Conservation (phyloP, 2,329 filamentous ascomycete genomes). For the Botrytis tulipae region DNA sequence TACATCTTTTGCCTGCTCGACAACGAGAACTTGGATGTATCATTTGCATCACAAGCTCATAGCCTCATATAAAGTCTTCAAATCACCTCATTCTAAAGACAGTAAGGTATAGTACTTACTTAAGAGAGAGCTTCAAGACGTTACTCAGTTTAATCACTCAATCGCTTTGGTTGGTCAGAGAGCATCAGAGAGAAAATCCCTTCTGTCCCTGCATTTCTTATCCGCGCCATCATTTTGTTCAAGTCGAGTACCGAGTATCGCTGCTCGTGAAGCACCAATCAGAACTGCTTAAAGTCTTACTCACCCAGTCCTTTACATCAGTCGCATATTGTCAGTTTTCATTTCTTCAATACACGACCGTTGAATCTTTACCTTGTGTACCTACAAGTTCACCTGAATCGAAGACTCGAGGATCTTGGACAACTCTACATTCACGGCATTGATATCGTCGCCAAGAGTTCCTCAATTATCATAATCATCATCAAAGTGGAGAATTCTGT, state of each 20-base stretch:
- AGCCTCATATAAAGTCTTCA: neutral
- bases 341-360: conserved; percentile 12
- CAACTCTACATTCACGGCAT: neutral
- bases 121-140: neutral
- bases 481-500: neutral
- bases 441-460: neutral
- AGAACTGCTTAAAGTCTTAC: conserved; percentile 12
- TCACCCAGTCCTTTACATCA: conserved; percentile 14
- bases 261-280: conserved; percentile 18
- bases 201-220: conserved; percentile 19
- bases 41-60: neutral
- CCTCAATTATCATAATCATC: neutral
- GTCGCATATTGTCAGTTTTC: conserved; percentile 14
- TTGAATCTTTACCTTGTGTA: conserved; percentile 12
- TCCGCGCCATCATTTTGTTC: conserved; percentile 13
- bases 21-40: conserved; percentile 5
- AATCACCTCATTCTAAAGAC: conserved; percentile 9
- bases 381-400: conserved; percentile 4
- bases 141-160: conserved; percentile 13
- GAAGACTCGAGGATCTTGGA: conserved; percentile 3
- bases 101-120: conserved; percentile 20
- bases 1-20: neutral
- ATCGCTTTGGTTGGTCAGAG: conserved; percentile 9
- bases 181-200: neutral
- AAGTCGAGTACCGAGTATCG: conserved; percentile 18